Conservation (phyloP, 169 alveolate species). For the Perkinsus olseni region DNA sequence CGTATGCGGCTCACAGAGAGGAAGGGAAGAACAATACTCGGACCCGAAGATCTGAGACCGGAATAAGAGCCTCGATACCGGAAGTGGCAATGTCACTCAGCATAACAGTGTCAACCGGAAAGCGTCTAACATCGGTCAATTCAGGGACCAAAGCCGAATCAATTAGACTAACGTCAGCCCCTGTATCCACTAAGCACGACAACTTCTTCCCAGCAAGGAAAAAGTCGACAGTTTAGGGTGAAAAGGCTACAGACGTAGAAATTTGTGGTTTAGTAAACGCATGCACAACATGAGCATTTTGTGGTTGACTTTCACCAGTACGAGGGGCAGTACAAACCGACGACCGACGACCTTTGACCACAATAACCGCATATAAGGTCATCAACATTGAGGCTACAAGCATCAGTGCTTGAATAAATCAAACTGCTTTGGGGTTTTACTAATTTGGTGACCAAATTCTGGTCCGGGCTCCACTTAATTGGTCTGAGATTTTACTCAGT, state of each 20-base stretch:
- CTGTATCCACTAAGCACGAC: neutral
- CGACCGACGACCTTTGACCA: neutral
- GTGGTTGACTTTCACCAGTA: neutral
- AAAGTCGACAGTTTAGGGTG: neutral
- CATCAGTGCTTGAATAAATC: too few relatives aligned
- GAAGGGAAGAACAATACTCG: neutral
- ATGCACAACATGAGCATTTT: neutral
- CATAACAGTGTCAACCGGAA: neutral
- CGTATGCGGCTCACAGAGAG: neutral
- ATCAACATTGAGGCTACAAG: neutral
- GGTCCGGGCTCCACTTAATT: too few relatives aligned
- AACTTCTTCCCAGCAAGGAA: neutral
- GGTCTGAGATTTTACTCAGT: too few relatives aligned
- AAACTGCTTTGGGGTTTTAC: too few relatives aligned
- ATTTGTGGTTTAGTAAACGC: neutral
- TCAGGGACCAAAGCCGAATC: neutral
- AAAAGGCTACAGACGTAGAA: neutral
- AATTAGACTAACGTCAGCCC: neutral
- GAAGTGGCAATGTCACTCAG: neutral
- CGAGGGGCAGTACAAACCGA: neutral
- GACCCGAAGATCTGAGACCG: neutral
- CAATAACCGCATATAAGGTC: neutral
- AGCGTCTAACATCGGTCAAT: neutral
- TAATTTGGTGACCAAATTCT: too few relatives aligned
- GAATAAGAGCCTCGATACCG: neutral